Evolutionary conservation across 2,329 filamentous ascomycete genomes (phyloP).

Genomic region (Arthroderma uncinatum): DNA sequence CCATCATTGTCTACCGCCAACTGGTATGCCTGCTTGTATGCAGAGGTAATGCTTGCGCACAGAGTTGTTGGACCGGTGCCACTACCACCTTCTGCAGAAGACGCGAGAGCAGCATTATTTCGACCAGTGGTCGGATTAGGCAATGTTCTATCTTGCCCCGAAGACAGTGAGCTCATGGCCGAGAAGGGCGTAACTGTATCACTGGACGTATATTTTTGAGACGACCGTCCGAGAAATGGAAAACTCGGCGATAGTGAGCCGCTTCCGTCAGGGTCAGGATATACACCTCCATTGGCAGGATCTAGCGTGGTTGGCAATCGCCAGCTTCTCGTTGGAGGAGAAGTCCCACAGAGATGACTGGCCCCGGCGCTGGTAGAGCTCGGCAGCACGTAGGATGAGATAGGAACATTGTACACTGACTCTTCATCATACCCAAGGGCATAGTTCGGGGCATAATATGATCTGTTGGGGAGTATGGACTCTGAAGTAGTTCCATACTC

Average conservation of each 20-base stretch:
- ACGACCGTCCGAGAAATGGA: constrained; percentile 3
- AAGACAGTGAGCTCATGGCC: constrained; percentile 17
- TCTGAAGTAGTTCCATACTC: constrained; percentile 5
- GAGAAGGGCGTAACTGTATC: constrained; percentile 22
- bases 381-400: neutral
- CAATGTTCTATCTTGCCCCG: constrained; percentile 26
- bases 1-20: constrained; percentile 6
- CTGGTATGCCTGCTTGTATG: constrained; percentile 6
- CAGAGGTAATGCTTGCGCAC: neutral
- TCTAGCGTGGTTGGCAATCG: neutral
- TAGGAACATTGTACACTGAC: neutral
- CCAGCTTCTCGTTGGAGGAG: neutral
- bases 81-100: constrained; percentile 6
- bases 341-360: neutral
- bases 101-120: constrained; percentile 7
- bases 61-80: constrained; percentile 12
- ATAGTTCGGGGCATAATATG: neutral
- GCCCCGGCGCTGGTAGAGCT: neutral
- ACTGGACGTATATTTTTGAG: constrained; percentile 18
- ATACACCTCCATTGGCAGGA: neutral
- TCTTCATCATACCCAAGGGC: neutral
- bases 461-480: neutral
- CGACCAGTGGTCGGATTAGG: constrained; percentile 25
- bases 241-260: neutral
- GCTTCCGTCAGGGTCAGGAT: constrained; percentile 2